Percentiles rank a stretch among this genome's conserved stretches.
Evolutionary conservation across 169 alveolate species (phyloP).

Genomic region (Cardiosporidium cionae): DNA sequence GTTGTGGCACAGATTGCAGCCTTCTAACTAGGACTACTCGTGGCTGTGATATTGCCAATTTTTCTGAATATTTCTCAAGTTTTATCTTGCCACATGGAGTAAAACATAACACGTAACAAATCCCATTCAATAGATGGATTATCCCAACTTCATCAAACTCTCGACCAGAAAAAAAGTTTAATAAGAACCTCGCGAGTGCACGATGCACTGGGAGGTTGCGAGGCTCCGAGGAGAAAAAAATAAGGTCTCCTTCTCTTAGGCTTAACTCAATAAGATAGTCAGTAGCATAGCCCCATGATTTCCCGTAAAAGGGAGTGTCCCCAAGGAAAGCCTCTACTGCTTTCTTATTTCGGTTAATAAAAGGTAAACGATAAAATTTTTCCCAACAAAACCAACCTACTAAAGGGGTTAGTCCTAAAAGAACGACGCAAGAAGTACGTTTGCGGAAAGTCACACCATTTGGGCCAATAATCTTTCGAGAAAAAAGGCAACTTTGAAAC

Average conservation of each 20-base stretch:
- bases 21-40: background rate
- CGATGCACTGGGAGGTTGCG: background rate
- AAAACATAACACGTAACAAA: background rate
- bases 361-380: background rate
- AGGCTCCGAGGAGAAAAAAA: background rate
- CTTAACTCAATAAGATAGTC: slow-evolving; percentile 13
- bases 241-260: slow-evolving; percentile 11
- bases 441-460: too few species aligned
- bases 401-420: background rate
- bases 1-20: background rate
- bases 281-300: slow-evolving; percentile 22
- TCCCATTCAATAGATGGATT: background rate
- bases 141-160: background rate
- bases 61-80: background rate
- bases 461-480: too few species aligned
- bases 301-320: slow-evolving; percentile 20
- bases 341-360: background rate
- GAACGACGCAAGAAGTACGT: too few species aligned
- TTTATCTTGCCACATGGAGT: background rate
- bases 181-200: background rate
- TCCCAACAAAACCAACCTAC: background rate
- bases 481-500: too few species aligned
- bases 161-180: background rate
- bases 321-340: background rate
- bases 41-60: background rate